phyloP scores from a whole-genome alignment of 2,329 filamentous ascomycete species.

The Macrophomina phaseolina region DNA sequence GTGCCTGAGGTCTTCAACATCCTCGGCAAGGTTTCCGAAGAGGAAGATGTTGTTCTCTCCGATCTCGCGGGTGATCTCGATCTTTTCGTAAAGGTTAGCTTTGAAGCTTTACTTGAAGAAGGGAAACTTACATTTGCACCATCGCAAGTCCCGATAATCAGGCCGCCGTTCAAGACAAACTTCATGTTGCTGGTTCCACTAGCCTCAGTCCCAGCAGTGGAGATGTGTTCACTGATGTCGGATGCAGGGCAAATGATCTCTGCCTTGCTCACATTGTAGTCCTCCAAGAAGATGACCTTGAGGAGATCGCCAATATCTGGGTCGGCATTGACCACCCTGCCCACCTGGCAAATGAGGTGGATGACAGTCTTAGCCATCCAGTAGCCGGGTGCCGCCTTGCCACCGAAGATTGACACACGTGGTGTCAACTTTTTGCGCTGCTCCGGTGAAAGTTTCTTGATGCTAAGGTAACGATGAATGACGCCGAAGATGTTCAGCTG shows the following conservation, averaged over 20 bases:
- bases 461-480: conserved; percentile 87
- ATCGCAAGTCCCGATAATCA: conserved; percentile 98
- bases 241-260: conserved; percentile 95
- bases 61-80: conserved; percentile 97
- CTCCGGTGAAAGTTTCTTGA: conserved; percentile 84
- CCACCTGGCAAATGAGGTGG: conserved; percentile 92
- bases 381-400: conserved; percentile 96
- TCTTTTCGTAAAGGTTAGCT: conserved; percentile 55
- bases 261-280: conserved; percentile 99
- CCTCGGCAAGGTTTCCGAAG: conserved; percentile 93
- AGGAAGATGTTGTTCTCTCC: conserved; percentile 98
- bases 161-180: conserved; percentile 94
- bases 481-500: conserved; percentile 99
- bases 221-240: conserved; percentile 98
- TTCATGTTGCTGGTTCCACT: conserved; percentile 98
- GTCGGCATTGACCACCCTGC: conserved; percentile 88
- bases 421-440: conserved; percentile 86
- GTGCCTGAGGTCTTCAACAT: conserved; percentile 95
- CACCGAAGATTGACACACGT: conserved; percentile 94
- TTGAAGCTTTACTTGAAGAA: neutral
- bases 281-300: conserved; percentile 96
- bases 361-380: conserved; percentile 99
- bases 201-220: conserved; percentile 91
- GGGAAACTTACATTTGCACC: conserved; percentile 78
- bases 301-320: conserved; percentile 88